Conservation (phyloP, 2,329 filamentous ascomycete genomes). For the Calonectria naviculata region DNA sequence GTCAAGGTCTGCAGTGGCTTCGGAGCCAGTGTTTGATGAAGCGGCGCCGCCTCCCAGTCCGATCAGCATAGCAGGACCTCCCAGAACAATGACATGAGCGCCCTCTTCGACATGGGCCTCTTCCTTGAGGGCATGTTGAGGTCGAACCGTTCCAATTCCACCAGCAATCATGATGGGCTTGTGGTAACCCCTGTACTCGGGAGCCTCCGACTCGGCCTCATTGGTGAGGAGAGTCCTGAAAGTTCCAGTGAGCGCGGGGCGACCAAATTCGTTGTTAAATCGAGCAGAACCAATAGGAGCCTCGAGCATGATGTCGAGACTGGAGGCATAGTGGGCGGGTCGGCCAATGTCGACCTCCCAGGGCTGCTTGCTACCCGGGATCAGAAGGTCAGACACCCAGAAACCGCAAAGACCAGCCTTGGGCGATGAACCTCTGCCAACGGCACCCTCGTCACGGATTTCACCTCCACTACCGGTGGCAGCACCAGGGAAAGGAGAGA, state of each 20-base stretch:
- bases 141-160: constrained; percentile 91
- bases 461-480: constrained; percentile 96
- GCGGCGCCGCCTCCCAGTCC: constrained; percentile 95
- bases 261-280: constrained; percentile 98
- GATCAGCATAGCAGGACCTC: constrained; percentile 97
- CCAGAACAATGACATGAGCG: constrained; percentile 92
- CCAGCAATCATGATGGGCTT: constrained; percentile 99
- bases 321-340: constrained; percentile 91
- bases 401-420: constrained; percentile 94
- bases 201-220: constrained; percentile 58
- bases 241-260: constrained; percentile 87
- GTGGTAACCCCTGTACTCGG: constrained; percentile 90
- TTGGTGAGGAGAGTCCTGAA: constrained; percentile 87
- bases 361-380: constrained; percentile 83
- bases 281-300: constrained; percentile 94
- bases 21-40: constrained; percentile 88
- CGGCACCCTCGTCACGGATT: constrained; percentile 94
- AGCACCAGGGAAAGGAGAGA: constrained; percentile 91
- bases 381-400: constrained; percentile 93
- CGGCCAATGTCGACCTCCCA: constrained; percentile 95
- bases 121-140: constrained; percentile 90
- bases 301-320: constrained; percentile 97
- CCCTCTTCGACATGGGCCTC: constrained; percentile 82
- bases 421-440: constrained; percentile 90
- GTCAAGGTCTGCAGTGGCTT: constrained; percentile 91